phyloP scores from a whole-genome alignment of 768 basidiomycete species.

The Brasilioporus rufonigricans region DNA sequence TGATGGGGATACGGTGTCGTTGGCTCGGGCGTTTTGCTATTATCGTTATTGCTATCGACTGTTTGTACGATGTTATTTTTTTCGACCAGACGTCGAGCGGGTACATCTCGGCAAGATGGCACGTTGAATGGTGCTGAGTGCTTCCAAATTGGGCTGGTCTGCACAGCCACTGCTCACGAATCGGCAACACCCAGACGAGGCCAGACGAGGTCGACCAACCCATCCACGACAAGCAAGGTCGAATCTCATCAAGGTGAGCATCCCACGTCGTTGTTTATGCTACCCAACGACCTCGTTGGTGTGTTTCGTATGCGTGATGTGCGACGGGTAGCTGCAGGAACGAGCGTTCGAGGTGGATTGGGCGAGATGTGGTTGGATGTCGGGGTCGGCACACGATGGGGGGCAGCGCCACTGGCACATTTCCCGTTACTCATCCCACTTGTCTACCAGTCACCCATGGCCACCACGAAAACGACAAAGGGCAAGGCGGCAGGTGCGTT shows the following conservation, averaged over 20 bases:
- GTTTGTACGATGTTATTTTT: background rate
- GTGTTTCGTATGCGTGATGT: background rate
- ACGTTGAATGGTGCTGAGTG: too few relatives aligned
- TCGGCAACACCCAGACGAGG: conserved; percentile 25
- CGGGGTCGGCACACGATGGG: background rate
- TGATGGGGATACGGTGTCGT: conserved; percentile 8
- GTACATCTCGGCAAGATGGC: too few relatives aligned
- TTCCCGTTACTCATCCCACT: conserved; percentile 2
- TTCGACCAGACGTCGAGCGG: too few relatives aligned
- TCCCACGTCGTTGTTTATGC: background rate
- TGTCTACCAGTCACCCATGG: conserved; percentile 43
- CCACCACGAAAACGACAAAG: conserved; percentile 67
- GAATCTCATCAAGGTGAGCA: conserved; percentile 28
- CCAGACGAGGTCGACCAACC: background rate
- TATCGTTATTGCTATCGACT: conserved; percentile 24
- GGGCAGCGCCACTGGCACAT: background rate
- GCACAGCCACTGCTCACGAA: conserved; percentile 21
- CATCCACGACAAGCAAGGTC: conserved; percentile 27
- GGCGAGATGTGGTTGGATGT: conserved; percentile 18
- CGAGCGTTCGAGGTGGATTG: conserved; percentile 21
- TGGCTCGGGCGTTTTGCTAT: background rate
- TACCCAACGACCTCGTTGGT: background rate
- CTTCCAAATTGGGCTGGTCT: background rate
- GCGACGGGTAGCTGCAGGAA: background rate
- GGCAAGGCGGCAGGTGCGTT: conserved; percentile 51